Evolutionary conservation across 116 monocot species (phyloP).

Genomic region (Cymodocea nodosa): DNA sequence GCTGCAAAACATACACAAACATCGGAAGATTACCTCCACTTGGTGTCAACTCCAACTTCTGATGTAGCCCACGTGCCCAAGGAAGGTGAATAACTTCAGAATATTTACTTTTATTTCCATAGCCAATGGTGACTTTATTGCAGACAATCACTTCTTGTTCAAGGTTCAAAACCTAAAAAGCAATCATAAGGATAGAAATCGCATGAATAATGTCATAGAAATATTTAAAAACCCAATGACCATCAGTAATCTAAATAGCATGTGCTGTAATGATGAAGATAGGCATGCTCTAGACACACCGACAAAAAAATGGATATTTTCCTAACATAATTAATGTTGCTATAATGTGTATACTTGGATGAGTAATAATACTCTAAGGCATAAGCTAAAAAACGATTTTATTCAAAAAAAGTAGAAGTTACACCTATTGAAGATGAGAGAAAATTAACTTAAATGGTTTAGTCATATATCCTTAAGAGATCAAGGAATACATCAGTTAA

Average conservation of each 20-base stretch:
- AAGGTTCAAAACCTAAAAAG: slow-evolving; percentile 51
- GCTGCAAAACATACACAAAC: not conserved
- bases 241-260: no score
- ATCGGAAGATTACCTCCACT: slow-evolving; percentile 53
- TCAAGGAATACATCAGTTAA: no score
- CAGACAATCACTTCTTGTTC: slow-evolving; percentile 68
- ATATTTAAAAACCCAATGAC: not conserved
- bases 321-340: no score
- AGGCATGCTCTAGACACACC: no score
- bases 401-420: no score
- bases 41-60: slow-evolving; percentile 56
- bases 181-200: not conserved
- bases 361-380: no score
- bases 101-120: slow-evolving; percentile 17
- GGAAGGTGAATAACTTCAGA: slow-evolving; percentile 46
- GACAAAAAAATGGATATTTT: no score
- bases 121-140: slow-evolving; percentile 42
- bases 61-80: slow-evolving; percentile 74
- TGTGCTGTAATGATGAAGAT: no score
- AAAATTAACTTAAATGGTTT: no score
- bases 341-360: no score
- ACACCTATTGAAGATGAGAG: no score
- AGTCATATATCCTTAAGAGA: no score
- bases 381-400: not conserved
- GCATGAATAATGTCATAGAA: not conserved